These are phyloP conservation scores for Xylariaceae sp. DNA, from an alignment of 2,329 filamentous ascomycete genomes.

Conservation along the genomic window DNA sequence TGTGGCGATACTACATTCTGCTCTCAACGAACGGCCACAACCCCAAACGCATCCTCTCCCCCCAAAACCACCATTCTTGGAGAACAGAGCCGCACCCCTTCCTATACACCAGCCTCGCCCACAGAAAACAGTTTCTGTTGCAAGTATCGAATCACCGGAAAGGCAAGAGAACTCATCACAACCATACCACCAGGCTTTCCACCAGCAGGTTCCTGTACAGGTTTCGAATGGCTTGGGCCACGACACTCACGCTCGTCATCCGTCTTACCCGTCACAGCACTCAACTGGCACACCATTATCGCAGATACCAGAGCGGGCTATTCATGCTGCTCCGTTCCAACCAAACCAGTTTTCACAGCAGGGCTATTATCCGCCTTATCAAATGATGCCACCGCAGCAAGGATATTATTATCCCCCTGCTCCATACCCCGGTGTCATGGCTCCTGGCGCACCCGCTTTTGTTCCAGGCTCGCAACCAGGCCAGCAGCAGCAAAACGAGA, in stretches of 20 bases:
- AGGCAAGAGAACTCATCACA: slow-evolving; percentile 55
- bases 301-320: slow-evolving; percentile 89
- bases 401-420: slow-evolving; percentile 72
- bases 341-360: slow-evolving; percentile 69
- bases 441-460: slow-evolving; percentile 58
- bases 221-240: slow-evolving; percentile 63
- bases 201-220: slow-evolving; percentile 88
- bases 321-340: slow-evolving; percentile 90
- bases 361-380: slow-evolving; percentile 65
- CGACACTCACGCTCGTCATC: slow-evolving; percentile 68
- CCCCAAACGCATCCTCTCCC: slow-evolving; percentile 64
- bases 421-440: slow-evolving; percentile 44
- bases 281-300: slow-evolving; percentile 82
- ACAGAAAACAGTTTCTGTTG: slow-evolving; percentile 91
- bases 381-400: slow-evolving; percentile 62
- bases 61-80: slow-evolving; percentile 63
- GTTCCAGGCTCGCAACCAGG: slow-evolving; percentile 56
- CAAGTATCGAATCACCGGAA: slow-evolving; percentile 86
- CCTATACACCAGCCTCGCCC: slow-evolving; percentile 95
- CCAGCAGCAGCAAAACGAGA: slow-evolving; percentile 50
- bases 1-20: slow-evolving; percentile 41
- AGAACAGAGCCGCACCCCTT: slow-evolving; percentile 58
- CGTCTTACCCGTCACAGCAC: slow-evolving; percentile 72
- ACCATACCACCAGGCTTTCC: slow-evolving; percentile 80
- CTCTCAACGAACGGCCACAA: slow-evolving; percentile 60